These are phyloP conservation scores for Colletotrichum sp. DNA, from an alignment of 2,329 filamentous ascomycete genomes.

Conservation along the genomic window DNA sequence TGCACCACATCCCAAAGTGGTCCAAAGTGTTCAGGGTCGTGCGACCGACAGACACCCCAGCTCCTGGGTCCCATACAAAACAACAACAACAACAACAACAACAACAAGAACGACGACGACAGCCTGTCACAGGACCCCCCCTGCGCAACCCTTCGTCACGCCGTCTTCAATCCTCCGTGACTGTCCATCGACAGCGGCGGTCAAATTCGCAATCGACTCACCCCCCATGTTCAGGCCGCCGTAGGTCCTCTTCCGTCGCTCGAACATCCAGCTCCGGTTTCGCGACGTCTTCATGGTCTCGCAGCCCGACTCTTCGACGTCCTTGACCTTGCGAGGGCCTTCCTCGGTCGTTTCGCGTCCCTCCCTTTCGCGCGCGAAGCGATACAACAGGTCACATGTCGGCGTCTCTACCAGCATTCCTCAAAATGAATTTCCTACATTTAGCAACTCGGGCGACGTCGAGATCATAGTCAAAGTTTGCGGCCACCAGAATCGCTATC, in stretches of 20 bases:
- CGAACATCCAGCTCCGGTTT: neutral
- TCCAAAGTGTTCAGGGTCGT: neutral
- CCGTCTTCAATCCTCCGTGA: neutral
- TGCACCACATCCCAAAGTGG: neutral
- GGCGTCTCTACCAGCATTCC: slow-evolving; percentile 72
- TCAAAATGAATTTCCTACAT: slow-evolving; percentile 92
- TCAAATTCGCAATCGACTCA: neutral
- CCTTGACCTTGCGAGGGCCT: slow-evolving; percentile 63
- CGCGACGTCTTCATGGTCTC: slow-evolving; percentile 60
- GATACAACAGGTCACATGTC: slow-evolving; percentile 82
- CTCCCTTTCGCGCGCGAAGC: slow-evolving; percentile 63
- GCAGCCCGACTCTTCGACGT: slow-evolving; percentile 59
- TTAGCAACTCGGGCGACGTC: slow-evolving; percentile 89
- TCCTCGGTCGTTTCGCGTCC: slow-evolving; percentile 69
- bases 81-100: neutral
- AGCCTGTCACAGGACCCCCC: neutral
- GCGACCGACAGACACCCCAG: neutral
- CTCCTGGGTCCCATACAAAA: neutral
- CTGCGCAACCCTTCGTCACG: neutral
- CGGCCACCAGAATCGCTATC: slow-evolving; percentile 79
- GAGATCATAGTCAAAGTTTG: slow-evolving; percentile 80
- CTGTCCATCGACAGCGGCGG: neutral
- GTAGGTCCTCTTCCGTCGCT: neutral
- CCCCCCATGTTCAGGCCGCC: slow-evolving; percentile 1
- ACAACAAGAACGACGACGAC: neutral